Evolutionary conservation across 306 rosid genomes (phyloP), one percentile per base, ranked within the genome.

Genomic region (Vigna nakashimae): DNA sequence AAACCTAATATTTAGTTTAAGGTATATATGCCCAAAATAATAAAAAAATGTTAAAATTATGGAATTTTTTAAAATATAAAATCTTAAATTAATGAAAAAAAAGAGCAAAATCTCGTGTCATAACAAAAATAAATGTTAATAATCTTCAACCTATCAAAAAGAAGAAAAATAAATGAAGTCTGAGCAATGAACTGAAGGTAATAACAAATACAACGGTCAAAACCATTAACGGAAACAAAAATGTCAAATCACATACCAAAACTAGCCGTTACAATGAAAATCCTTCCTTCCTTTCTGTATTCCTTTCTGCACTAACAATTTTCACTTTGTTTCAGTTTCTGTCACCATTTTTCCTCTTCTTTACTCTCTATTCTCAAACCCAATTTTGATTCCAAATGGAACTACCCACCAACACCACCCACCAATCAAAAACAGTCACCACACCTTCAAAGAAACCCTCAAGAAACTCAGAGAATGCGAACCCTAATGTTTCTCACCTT

Each of bases 251-350:
- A 38, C 15, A 69, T 64, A 30, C 74, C 43, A 71, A 80, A 81
- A 89, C 81, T 92, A 92, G 95, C 98, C 98, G 98, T 94, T 94
- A 84, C 77, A 28, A 6, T 73, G 34, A 9, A 79, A 83, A 77
- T 88, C 90, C 83, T 26, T 26, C 1, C 1, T 52, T 74, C 30
- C 80, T 76, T 74, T 58, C 64, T 48, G 69, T 32, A 1, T 53
- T 9, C 43, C 15, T 26, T 15, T 3, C 53, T 12, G 22, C 20
- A 2, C 34, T 20, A 12, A 6, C 12, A 55, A 13, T 17, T 5
- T 42, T 22, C 56, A 5, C 74, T 74, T 28, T 8, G 2, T 6
- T 57, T 26, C 34, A 8, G 2, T 49, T 77, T 34, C 10, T 9
- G 9, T 42, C 65, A 64, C 46, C 46, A 42, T 7, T 30, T 58